A percentile compares a stretch with the other conserved stretches of the same genome.
These are phyloP conservation scores for Violaceomyces palustris DNA, from an alignment of 1,284 basidiomycete species.

Conservation along the genomic window DNA sequence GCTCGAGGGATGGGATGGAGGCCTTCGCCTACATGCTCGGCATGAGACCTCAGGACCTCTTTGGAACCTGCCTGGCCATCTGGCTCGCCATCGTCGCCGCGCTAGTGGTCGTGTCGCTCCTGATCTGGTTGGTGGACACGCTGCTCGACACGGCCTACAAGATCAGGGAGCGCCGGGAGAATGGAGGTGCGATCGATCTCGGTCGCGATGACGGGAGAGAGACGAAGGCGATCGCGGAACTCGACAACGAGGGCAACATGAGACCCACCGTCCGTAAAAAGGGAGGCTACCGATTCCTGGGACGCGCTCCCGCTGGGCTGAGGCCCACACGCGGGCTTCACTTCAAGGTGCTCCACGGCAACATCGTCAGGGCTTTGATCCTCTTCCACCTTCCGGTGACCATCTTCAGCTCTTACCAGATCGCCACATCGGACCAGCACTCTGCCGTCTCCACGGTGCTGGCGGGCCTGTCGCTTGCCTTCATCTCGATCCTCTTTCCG, in stretches of 20 bases:
- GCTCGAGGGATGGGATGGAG: conserved; percentile 61
- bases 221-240: conserved; percentile 11
- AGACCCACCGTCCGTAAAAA: conserved; percentile 20
- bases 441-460: conserved; percentile 63
- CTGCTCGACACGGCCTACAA: conserved; percentile 17
- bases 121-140: conserved; percentile 60
- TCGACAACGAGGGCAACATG: conserved; percentile 8
- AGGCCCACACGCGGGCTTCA: conserved; percentile 8
- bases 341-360: conserved; percentile 62
- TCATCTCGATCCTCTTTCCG: conserved; percentile 75
- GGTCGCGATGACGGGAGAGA: conserved; percentile 1
- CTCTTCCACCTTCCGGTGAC: conserved; percentile 92
- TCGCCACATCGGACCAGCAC: conserved; percentile 61
- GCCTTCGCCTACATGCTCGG: conserved; percentile 76
- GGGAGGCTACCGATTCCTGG: conserved; percentile 26
- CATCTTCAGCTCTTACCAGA: conserved; percentile 81
- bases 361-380: conserved; percentile 79
- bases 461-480: conserved; percentile 68
- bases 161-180: conserved; percentile 21
- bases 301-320: too few relatives aligned
- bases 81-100: conserved; percentile 75
- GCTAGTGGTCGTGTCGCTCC: conserved; percentile 64
- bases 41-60: conserved; percentile 73
- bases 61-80: conserved; percentile 72
- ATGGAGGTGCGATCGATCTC: conserved; percentile 12